Evolutionary conservation across 2,329 filamentous ascomycete genomes (phyloP), one percentile per base, ranked within the genome.

Genomic region (Stemphylium vesicarium): DNA sequence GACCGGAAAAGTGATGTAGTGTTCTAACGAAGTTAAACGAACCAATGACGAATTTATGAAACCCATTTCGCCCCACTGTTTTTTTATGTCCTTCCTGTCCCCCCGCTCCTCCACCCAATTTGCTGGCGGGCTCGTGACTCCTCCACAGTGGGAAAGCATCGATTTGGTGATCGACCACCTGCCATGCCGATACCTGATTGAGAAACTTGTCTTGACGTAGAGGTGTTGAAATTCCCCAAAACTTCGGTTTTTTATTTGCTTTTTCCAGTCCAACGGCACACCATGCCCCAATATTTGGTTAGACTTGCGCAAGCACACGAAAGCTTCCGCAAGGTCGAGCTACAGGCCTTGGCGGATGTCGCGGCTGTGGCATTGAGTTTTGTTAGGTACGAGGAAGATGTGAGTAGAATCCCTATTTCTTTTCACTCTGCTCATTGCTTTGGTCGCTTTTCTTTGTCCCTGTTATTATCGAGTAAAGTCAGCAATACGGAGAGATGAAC

Each of bases 221-320:
- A 29, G 15, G 29, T n/a, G 22, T 24, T 24, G n/a, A 2, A 36
- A 18, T 22, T 31, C 13, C 15, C 33, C 9, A 10, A 11, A 22
- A 20, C 10, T 10, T 16, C 10, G 13, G 43, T 37, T 26, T 15
- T 18, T 26, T 5, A 15, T 31, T 24, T 33, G 2, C 16, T 12
- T 12, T 13, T 11, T 16, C 3, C 20, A 9, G 22, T 40, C 16
- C 20, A 38, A 38, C 18, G 24, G 15, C 40, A 48, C 38, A 57
- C 33, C 29, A 75, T 75, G 73, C 71, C 71, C 86, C 86, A 96
- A 59, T 98, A 91, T 71, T 83, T 99, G 56, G 87, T 99, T 61
- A 90, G 94, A 66, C 92, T 98, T 73, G 89, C 88, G 39, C 95
- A 98, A 76, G 82, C 85, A 54, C 93, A 98, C 75, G 92, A 97